phyloP scores from a whole-genome alignment of 306 rosid species.

The Sicyos baderoa region DNA sequence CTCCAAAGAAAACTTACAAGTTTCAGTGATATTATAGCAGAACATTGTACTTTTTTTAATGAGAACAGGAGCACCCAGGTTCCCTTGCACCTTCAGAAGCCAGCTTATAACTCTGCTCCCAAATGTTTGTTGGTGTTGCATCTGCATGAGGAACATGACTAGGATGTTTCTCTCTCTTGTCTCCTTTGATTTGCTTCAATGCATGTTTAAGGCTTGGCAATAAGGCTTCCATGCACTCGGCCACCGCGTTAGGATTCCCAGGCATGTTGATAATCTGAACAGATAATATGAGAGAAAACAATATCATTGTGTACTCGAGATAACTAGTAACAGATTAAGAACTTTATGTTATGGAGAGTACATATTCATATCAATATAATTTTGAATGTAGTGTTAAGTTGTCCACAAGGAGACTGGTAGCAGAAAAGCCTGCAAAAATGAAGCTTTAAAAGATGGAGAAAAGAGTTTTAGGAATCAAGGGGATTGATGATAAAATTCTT shows the following conservation, averaged over 20 bases:
- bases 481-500: neutral
- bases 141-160: conserved; percentile 67
- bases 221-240: conserved; percentile 86
- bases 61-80: conserved; percentile 48
- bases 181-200: conserved; percentile 75
- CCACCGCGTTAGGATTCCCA: conserved; percentile 90
- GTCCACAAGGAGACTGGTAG: neutral
- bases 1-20: neutral
- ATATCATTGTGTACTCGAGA: neutral
- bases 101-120: conserved; percentile 57
- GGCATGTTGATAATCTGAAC: conserved; percentile 91
- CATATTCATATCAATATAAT: neutral
- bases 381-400: neutral
- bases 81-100: conserved; percentile 39
- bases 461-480: no score
- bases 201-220: conserved; percentile 88
- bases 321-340: neutral
- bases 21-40: neutral
- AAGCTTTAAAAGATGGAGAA: neutral
- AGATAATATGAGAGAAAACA: neutral
- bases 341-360: neutral
- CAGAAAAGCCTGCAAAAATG: neutral
- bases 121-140: conserved; percentile 42
- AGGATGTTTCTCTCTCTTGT: conserved; percentile 85
- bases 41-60: conserved; percentile 18